Evolutionary conservation across 768 basidiomycete genomes (phyloP), one percentile per base, ranked within the genome.

Genomic region (Phanerodontia chrysosporium): DNA sequence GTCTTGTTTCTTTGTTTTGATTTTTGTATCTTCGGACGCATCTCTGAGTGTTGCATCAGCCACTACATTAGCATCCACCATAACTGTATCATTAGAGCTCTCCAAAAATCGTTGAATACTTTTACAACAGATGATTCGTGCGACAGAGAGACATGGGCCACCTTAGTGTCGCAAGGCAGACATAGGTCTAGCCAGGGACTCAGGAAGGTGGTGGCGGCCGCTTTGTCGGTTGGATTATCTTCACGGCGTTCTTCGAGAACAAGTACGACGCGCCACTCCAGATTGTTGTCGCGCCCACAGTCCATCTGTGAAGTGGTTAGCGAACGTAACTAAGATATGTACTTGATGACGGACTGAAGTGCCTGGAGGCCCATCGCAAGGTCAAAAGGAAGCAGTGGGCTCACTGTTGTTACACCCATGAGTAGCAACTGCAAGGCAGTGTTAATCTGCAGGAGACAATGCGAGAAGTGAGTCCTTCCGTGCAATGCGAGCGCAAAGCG

Each of bases 201-300:
- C 22, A 49, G n/a, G 46, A 51, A 9, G 54, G 49, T 57, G 32
- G 49, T 18, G 62, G 52, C 6, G 64, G 54, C 10, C 35, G 30
- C 30, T 61, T 60, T 9, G 58, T n/a, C 4, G 49, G 49, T 2
- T 58, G 51, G 4, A 74, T 49, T 14, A 92, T 71, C 36, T 83
- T 83, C 45, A 92, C 86, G 0, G 87, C 89, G 60, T 87, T 80
- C 67, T 86, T 89, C 7, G 86, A 83, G 66, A 89, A 86, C 6
- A 93, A 65, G 66, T 93, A 93, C 21, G 90, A 90, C 49, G 90
- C 67, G 12, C 96, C 96, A 64, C 93, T 95, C 87, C 90, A 92
- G 27, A 98, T 76, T 1, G 96, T 99, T 7, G 96, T 97, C 3
- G 82, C 82, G 0, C 90, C 96, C 1, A 98, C 96, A 0, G 87